These are phyloP conservation scores for Daldinia vernicosa DNA, from an alignment of 495 filamentous ascomycete species.

Conservation along the genomic window DNA sequence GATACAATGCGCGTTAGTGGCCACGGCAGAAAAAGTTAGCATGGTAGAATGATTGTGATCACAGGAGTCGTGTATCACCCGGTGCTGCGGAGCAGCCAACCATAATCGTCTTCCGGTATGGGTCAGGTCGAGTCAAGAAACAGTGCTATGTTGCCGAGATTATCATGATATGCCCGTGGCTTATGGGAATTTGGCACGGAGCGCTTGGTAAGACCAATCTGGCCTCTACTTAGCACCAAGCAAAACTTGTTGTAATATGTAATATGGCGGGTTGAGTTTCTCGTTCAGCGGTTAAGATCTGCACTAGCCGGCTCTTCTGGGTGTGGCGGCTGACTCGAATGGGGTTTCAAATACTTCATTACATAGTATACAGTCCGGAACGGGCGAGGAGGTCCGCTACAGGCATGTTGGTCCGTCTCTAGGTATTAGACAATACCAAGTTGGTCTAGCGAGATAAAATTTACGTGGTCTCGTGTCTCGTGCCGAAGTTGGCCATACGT, in stretches of 20 bases:
- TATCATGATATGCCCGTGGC: slow-evolving; percentile 20
- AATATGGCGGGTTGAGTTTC: slow-evolving; percentile 16
- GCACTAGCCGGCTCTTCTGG: slow-evolving; percentile 20
- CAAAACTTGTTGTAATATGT: slow-evolving; percentile 18
- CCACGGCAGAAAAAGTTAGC: slow-evolving; percentile 13
- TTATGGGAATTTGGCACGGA: slow-evolving; percentile 17
- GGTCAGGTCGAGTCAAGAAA: slow-evolving; percentile 21
- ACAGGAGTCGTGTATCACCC: slow-evolving; percentile 33
- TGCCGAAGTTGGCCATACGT: slow-evolving; percentile 17
- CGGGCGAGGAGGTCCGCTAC: slow-evolving; percentile 22
- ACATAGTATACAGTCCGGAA: slow-evolving; percentile 28
- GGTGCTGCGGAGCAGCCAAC: slow-evolving; percentile 32
- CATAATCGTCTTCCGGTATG: slow-evolving; percentile 16
- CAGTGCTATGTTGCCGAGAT: slow-evolving; percentile 29
- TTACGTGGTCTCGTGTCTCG: slow-evolving; percentile 35
- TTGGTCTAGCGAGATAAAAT: slow-evolving; percentile 14
- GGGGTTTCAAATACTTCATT: slow-evolving; percentile 36
- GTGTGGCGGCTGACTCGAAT: slow-evolving; percentile 35
- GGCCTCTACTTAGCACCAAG: slow-evolving; percentile 16
- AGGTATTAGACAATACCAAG: not conserved
- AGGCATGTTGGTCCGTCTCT: slow-evolving; percentile 18
- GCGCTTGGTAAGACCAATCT: slow-evolving; percentile 25
- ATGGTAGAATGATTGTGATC: slow-evolving; percentile 34
- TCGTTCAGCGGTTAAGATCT: slow-evolving; percentile 30
- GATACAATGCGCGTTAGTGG: slow-evolving; percentile 15